A percentile compares a stretch with the other conserved stretches of the same genome.
phyloP scores from a whole-genome alignment of 2,329 filamentous ascomycete genomes.

The Hypocreales sp. region DNA sequence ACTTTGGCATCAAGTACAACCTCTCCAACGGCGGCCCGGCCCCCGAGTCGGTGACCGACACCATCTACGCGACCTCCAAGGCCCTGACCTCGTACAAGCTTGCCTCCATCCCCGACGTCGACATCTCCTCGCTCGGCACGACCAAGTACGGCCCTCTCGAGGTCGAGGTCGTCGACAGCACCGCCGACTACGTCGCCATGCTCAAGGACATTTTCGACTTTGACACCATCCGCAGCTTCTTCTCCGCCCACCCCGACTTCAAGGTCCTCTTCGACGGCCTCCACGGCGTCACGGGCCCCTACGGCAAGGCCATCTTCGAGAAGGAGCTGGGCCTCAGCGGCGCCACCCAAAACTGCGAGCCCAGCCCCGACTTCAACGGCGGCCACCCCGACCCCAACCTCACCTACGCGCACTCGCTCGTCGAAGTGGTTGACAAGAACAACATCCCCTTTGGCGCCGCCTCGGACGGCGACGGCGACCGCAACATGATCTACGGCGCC shows the following conservation, averaged over 20 bases:
- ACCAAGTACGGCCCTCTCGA: slow-evolving; percentile 75
- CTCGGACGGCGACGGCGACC: slow-evolving; percentile 92
- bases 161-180: slow-evolving; percentile 91
- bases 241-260: slow-evolving; percentile 75
- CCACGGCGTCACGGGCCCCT: slow-evolving; percentile 87
- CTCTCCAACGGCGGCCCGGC: slow-evolving; percentile 89
- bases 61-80: slow-evolving; percentile 90
- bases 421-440: slow-evolving; percentile 83
- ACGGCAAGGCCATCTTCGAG: slow-evolving; percentile 89
- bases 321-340: slow-evolving; percentile 73
- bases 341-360: slow-evolving; percentile 78
- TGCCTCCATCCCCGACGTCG: slow-evolving; percentile 70
- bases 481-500: slow-evolving; percentile 99
- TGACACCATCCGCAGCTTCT: slow-evolving; percentile 85
- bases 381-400: slow-evolving; percentile 97
- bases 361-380: slow-evolving; percentile 88
- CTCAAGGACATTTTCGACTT: slow-evolving; percentile 99
- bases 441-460: slow-evolving; percentile 91
- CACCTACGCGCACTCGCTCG: slow-evolving; percentile 87
- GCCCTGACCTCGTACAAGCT: slow-evolving; percentile 85
- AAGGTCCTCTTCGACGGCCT: slow-evolving; percentile 94
- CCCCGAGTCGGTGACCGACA: slow-evolving; percentile 93
- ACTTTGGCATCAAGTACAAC: slow-evolving; percentile 99
- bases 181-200: slow-evolving; percentile 82
- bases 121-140: slow-evolving; percentile 69